Conservation (phyloP, 139 green algal genomes). For the Tetradesmus lagerheimii region DNA sequence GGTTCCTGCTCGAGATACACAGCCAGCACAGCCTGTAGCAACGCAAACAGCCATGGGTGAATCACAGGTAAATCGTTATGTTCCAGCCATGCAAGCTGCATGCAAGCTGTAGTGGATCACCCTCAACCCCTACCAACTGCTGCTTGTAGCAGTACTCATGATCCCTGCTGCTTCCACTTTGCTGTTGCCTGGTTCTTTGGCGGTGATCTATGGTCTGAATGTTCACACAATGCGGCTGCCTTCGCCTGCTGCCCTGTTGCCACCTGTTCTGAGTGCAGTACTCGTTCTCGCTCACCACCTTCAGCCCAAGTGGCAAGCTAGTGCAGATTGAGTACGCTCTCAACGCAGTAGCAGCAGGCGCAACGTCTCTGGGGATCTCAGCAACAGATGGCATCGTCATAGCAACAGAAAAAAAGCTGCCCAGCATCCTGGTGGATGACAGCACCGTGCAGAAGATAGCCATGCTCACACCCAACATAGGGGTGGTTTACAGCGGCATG, state of each 20-base stretch:
- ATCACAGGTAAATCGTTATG: neutral
- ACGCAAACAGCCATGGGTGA: conserved; percentile 14
- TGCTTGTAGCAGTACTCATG: neutral
- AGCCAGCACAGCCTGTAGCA: neutral
- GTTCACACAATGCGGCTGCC: neutral
- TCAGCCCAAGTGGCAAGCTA: conserved; percentile 98
- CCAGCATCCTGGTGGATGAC: conserved; percentile 91
- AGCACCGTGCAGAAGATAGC: conserved; percentile 94
- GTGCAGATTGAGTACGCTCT: conserved; percentile 99
- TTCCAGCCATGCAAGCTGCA: neutral
- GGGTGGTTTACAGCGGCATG: conserved; percentile 98
- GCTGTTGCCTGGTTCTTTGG: neutral
- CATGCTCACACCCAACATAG: conserved; percentile 92
- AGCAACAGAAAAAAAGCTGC: conserved; percentile 99
- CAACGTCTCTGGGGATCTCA: conserved; percentile 97
- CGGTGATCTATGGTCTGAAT: neutral
- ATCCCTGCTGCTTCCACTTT: neutral
- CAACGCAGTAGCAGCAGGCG: conserved; percentile 92
- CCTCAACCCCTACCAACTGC: neutral
- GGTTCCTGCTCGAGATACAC: neutral
- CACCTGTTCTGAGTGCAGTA: conserved; percentile 34
- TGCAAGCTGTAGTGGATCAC: neutral
- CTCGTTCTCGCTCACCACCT: conserved; percentile 97
- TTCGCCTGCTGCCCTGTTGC: neutral
- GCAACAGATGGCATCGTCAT: conserved; percentile 98